Base-by-base conservation (phyloP, 345 rosid species). In the Gossypium thurberi region DNA sequence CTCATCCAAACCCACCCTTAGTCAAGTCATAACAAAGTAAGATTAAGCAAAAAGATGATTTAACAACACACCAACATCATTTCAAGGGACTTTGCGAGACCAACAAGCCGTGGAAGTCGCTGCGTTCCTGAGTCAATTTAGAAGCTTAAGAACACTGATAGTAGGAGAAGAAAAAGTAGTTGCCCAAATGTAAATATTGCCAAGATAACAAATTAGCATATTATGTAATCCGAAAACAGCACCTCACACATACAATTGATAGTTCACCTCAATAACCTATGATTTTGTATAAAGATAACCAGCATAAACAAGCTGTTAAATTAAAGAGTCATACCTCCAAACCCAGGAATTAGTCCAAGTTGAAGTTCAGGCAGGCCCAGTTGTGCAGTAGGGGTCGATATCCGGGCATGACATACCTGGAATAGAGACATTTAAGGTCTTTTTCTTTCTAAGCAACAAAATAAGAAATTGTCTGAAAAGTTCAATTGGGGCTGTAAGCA, bases 61-160 rank as follows among this genome's bases (percentile, higher is more conserved):
- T 25, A 77, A 74, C 25, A 67, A 80, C 84, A 66, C 81, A 94
- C 98, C 97, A 95, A 83, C 89, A 95, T 95, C 97, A 95, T 95
- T 81, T 89, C 97, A 70, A 95, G 97, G 78, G 90, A 86, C 75
- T 91, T 95, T n/a, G 96, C 60, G 63, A 92, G 91, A 72, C 99
- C 99, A 80, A 95, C 96, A 82, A 95, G 98, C 65, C 99, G 98
- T 1, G 99, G 99, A 85, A 95, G 99, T 56, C 99, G 86, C 77
- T 95, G 99, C n/a, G 99, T 92, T 78, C 99, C 98, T 94, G 87
- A 61, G 47, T 23, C 86, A 82, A 81, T 66, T 72, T 74, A 85
- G 65, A 75, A 69, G 55, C 68, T 72, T 37, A n/a, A 74, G 74
- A 71, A 73, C 53, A 69, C 51, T 8, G 21, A 63, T 59, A 25